These are phyloP conservation scores for Hydrangea macrophylla DNA, from an alignment of 148 eudicot species.

Conservation along the genomic window DNA sequence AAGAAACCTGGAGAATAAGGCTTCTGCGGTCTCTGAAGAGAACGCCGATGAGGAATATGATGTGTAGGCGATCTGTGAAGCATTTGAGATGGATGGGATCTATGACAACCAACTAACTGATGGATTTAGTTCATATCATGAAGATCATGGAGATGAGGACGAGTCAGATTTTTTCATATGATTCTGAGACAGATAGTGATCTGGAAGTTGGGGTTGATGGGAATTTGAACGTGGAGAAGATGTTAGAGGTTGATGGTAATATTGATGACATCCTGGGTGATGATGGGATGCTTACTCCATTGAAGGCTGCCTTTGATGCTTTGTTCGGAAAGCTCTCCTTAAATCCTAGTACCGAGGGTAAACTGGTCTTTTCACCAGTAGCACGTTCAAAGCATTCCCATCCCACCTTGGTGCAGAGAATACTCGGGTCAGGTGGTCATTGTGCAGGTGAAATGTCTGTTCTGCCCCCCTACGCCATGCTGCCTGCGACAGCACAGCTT, in stretches of 20 bases:
- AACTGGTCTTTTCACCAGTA: constrained; percentile 15
- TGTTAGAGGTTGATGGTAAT: constrained; percentile 21
- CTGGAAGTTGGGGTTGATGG: constrained; percentile 44
- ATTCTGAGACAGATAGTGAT: constrained; percentile 58
- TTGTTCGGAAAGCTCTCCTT: constrained; percentile 44
- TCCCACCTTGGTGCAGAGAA: constrained; percentile 14
- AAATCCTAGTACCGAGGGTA: constrained; percentile 21
- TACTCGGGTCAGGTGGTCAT: constrained; percentile 18
- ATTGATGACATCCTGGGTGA: too few species aligned
- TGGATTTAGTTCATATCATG: constrained; percentile 55
- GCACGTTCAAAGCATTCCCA: constrained; percentile 19
- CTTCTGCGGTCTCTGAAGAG: constrained; percentile 18
- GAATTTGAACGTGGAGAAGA: constrained; percentile 20
- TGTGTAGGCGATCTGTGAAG: constrained; percentile 69
- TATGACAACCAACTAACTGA: constrained; percentile 40
- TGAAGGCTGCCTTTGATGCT: constrained; percentile 76
- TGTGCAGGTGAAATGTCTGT: constrained; percentile 59
- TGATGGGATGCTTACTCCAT: too few species aligned
- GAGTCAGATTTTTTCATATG: constrained; percentile 44
- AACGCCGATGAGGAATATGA: constrained; percentile 42
- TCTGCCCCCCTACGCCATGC: constrained; percentile 94
- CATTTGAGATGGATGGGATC: constrained; percentile 48
- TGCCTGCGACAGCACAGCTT: constrained; percentile 80
- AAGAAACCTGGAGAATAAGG: constrained; percentile 23
- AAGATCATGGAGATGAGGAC: constrained; percentile 39